Percentiles rank a stretch among this genome's conserved stretches.
Conservation (phyloP, 768 basidiomycete species). For the Lentinula raphanica region DNA sequence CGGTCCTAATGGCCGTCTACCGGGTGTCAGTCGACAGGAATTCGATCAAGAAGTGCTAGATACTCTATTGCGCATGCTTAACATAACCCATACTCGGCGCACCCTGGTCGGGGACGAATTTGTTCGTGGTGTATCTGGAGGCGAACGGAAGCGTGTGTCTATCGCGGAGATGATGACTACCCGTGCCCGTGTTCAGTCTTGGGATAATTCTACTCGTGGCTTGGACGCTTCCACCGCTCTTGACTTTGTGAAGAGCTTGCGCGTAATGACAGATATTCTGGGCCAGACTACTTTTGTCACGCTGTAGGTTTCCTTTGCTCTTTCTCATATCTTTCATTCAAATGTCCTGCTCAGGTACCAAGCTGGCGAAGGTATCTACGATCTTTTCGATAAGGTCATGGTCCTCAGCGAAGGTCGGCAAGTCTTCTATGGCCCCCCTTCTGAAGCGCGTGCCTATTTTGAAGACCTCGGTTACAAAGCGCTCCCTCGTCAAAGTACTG, state of each 20-base stretch:
- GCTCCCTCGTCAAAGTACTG: conserved; percentile 77
- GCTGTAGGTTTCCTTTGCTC: conserved; percentile 38
- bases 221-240: conserved; percentile 84
- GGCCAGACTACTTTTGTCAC: conserved; percentile 78
- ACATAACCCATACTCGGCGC: conserved; percentile 71
- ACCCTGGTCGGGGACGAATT: conserved; percentile 87
- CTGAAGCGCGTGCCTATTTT: conserved; percentile 76
- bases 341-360: conserved; percentile 48
- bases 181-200: conserved; percentile 73
- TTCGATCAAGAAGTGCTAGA: conserved; percentile 54
- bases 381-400: conserved; percentile 83
- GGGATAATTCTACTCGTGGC: conserved; percentile 82
- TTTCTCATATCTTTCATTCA: conserved; percentile 2
- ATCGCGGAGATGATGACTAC: conserved; percentile 88
- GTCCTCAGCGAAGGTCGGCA: conserved; percentile 77
- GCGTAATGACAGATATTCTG: conserved; percentile 80
- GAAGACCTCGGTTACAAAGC: conserved; percentile 66
- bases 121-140: conserved; percentile 76
- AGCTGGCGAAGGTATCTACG: conserved; percentile 74
- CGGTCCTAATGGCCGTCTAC: conserved; percentile 67
- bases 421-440: conserved; percentile 74
- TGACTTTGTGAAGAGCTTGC: conserved; percentile 75
- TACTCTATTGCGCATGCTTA: conserved; percentile 70
- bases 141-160: conserved; percentile 74
- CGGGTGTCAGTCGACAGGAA: conserved; percentile 54